These are phyloP conservation scores for Hebeloma cylindrosporum DNA, from an alignment of 768 basidiomycete species.

Conservation along the genomic window DNA sequence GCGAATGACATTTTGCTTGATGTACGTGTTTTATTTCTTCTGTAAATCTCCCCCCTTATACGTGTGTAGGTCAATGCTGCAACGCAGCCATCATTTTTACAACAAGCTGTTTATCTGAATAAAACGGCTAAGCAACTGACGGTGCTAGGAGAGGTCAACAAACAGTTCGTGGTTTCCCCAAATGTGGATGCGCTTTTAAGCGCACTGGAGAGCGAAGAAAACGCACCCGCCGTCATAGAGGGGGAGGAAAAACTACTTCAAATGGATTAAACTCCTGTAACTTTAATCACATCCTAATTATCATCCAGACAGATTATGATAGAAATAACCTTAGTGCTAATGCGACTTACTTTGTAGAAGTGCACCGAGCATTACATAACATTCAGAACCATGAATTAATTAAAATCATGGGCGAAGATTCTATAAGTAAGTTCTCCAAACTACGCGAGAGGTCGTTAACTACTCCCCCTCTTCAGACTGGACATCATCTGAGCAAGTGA, in stretches of 20 bases:
- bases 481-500: conserved; percentile 48
- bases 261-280: conserved; percentile 43
- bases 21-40: conserved; percentile 43
- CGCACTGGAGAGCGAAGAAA: conserved; percentile 60
- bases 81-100: conserved; percentile 84
- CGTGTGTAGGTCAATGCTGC: conserved; percentile 68
- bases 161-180: conserved; percentile 82
- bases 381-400: too few species aligned
- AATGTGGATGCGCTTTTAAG: conserved; percentile 74
- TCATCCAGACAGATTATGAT: too few species aligned
- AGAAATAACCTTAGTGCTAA: too few species aligned
- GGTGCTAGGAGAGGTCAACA: conserved; percentile 85
- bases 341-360: too few species aligned
- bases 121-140: conserved; percentile 53
- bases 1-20: conserved; percentile 80
- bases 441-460: conserved; percentile 6
- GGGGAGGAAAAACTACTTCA: conserved; percentile 50
- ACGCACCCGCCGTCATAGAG: conserved; percentile 29
- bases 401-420: too few species aligned
- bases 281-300: neutral
- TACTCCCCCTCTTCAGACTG: conserved; percentile 40
- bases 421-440: too few species aligned
- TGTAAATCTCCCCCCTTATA: neutral
- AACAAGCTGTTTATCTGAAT: conserved; percentile 82
- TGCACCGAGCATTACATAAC: too few species aligned